Base-by-base conservation (phyloP, 345 rosid species). In the Linum trigynum region DNA sequence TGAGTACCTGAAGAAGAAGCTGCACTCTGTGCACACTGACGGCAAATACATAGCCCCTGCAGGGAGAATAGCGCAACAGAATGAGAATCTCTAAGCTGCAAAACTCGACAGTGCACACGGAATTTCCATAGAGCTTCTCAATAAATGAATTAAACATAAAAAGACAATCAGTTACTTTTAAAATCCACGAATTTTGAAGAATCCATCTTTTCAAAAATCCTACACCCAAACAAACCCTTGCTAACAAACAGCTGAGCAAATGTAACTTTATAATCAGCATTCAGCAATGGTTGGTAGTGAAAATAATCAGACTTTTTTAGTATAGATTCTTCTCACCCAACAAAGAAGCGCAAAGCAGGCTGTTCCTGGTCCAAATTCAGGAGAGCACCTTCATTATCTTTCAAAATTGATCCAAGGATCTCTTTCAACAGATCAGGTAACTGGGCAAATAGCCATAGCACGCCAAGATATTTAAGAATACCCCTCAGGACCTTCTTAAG, bases 281-380 rank as follows among this genome's bases (percentile, higher is more conserved):
- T 23, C 32, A 23, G 32, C 32, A 23, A 23, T 23, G 32, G 32
- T 23, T 0, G 32, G 32, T 23, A 23, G 32, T 23, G 32, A 23
- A 23, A 23, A 23, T 23, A 23, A 23, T 23, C 32, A 23, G 32
- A 23, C 32, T 23, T 23, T 23, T 23, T 23, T 23, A 23, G 32
- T 23, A 23, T 23, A 23, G 32, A 23, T 23, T 23, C 32, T 23
- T 23, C 32, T 81, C 85, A 95, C 99, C 99, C 96, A 37, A 95
- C 96, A 83, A 95, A 95, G 80, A 95, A 95, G 65, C 97, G 96
- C 63, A 95, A 77, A n/a, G 96, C 97, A 65, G 97, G 99, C 75
- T 95, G 99, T 69, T 95, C 97, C 78, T 87, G 96, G 84, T 95
- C 99, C 83, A 95, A 74, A 83, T 95, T 95, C 82, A 95, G 78